phyloP scores from a whole-genome alignment of 2,329 filamentous ascomycete genomes.

The Phialocephala sp. region DNA sequence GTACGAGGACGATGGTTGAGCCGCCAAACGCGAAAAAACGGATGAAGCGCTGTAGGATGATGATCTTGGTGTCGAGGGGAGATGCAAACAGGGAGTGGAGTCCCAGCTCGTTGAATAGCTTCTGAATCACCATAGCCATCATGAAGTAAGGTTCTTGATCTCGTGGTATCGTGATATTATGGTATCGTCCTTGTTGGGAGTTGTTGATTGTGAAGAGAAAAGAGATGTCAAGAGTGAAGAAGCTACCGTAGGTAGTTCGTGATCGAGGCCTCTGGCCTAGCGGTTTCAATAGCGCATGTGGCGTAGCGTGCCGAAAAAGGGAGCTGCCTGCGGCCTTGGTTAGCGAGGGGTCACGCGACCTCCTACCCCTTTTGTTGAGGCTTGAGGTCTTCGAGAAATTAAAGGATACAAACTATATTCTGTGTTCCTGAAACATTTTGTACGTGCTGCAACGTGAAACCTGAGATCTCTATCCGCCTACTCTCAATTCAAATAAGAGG shows the following conservation, averaged over 20 bases:
- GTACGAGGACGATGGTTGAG: conserved; percentile 61
- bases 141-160: not conserved
- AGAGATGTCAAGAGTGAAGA: not conserved
- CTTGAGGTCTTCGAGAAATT: not conserved
- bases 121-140: not conserved
- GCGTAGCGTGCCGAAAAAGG: not conserved
- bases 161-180: not conserved
- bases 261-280: not conserved
- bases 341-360: not conserved
- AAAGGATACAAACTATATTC: too few species aligned
- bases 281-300: not conserved
- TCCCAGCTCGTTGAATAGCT: conserved; percentile 48
- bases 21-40: conserved; percentile 68
- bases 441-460: too few species aligned
- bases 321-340: not conserved
- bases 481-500: too few species aligned
- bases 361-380: not conserved
- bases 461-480: too few species aligned
- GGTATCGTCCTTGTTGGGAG: not conserved
- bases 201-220: not conserved
- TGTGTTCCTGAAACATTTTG: too few species aligned
- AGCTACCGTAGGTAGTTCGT: not conserved
- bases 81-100: conserved; percentile 50
- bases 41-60: conserved; percentile 64
- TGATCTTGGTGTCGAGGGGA: conserved; percentile 57